Conservation (phyloP, 1,284 basidiomycete genomes). For the Leccinum subatratum region DNA sequence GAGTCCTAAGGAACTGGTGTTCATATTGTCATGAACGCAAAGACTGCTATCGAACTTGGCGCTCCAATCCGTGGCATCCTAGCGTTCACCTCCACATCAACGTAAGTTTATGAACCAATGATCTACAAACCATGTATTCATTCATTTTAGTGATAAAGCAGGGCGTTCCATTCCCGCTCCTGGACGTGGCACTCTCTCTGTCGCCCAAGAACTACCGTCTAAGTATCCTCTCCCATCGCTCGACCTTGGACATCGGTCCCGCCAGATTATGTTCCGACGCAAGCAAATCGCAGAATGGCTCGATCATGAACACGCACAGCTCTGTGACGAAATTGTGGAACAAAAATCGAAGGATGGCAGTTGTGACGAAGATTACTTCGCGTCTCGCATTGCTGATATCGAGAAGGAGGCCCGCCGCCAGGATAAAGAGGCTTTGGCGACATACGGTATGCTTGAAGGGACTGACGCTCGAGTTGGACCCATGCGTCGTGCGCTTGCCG, state of each 20-base stretch:
- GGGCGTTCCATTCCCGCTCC: slow-evolving; percentile 93
- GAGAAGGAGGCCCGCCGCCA: slow-evolving; percentile 86
- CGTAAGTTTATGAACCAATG: slow-evolving; percentile 46
- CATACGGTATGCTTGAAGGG: slow-evolving; percentile 94
- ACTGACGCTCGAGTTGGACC: slow-evolving; percentile 81
- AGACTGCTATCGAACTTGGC: slow-evolving; percentile 92
- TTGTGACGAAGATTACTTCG: slow-evolving; percentile 72
- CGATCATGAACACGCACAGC: slow-evolving; percentile 76
- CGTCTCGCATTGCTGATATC: slow-evolving; percentile 72
- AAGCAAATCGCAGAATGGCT: slow-evolving; percentile 93
- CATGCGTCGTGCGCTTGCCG: slow-evolving; percentile 88
- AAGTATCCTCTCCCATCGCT: slow-evolving; percentile 75
- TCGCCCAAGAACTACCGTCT: no score
- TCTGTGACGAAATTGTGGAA: slow-evolving; percentile 68
- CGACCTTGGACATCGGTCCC: slow-evolving; percentile 79
- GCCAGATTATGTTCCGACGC: slow-evolving; percentile 90
- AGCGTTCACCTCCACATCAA: slow-evolving; percentile 95
- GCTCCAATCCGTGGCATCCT: slow-evolving; percentile 90
- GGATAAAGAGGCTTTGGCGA: slow-evolving; percentile 84
- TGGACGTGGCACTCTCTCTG: no score
- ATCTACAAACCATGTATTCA: slow-evolving; percentile 12
- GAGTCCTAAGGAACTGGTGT: slow-evolving; percentile 96
- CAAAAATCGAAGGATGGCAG: slow-evolving; percentile 55
- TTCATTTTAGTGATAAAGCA: slow-evolving; percentile 73
- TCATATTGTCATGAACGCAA: slow-evolving; percentile 96